These are phyloP conservation scores for Cordyceps fumosorosea DNA, from an alignment of 2,329 filamentous ascomycete genomes.

Conservation along the genomic window DNA sequence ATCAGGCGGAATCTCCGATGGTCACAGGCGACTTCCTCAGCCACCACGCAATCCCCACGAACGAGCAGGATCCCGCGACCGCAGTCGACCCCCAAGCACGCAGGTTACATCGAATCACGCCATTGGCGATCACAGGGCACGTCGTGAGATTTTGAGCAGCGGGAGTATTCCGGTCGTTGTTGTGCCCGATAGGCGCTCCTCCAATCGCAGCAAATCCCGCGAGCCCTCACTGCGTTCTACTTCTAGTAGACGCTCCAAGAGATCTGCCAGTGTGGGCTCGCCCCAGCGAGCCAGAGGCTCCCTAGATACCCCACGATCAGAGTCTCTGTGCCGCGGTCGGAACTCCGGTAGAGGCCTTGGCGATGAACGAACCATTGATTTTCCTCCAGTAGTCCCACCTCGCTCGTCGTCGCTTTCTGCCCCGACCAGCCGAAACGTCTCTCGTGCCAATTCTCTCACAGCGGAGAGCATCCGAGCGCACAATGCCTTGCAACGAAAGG, in stretches of 20 bases:
- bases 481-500: constrained; percentile 31
- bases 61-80: not conserved
- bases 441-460: constrained; percentile 49
- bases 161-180: constrained; percentile 58
- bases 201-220: constrained; percentile 43
- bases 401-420: constrained; percentile 57
- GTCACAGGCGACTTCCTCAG: constrained; percentile 8
- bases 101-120: constrained; percentile 30
- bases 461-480: constrained; percentile 53
- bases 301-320: not conserved
- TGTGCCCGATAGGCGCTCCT: constrained; percentile 52
- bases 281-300: constrained; percentile 24
- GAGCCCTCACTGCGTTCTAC: constrained; percentile 53
- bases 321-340: not conserved
- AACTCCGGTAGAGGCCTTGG: not conserved
- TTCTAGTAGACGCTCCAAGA: constrained; percentile 50
- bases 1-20: not conserved
- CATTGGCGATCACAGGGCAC: constrained; percentile 37
- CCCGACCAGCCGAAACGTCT: constrained; percentile 52
- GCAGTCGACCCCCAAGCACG: constrained; percentile 33
- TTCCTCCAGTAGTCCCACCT: constrained; percentile 48
- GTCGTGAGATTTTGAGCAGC: constrained; percentile 52
- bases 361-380: constrained; percentile 53
- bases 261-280: constrained; percentile 47
- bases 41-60: not conserved